Conservation (phyloP, 2,329 filamentous ascomycete genomes). For the Gaeumannomyces tritici region DNA sequence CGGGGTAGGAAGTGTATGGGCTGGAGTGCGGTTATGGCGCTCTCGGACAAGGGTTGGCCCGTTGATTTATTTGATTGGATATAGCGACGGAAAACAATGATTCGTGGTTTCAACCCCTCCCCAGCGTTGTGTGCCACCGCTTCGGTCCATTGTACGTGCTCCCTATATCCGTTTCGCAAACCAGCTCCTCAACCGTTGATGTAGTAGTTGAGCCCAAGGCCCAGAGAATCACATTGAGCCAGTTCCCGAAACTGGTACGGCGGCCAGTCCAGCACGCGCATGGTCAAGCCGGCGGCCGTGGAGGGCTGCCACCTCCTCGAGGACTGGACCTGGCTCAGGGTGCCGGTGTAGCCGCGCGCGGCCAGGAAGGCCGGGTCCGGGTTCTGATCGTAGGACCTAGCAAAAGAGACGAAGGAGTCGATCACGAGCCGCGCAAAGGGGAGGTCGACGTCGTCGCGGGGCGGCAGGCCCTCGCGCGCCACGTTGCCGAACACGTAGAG, state of each 20-base stretch:
- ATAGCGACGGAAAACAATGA: background rate
- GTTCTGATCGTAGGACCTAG: slow-evolving; percentile 40
- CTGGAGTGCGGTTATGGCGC: background rate
- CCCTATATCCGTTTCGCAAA: background rate
- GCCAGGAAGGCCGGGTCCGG: slow-evolving; percentile 31
- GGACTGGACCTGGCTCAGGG: slow-evolving; percentile 12
- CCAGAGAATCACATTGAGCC: slow-evolving; percentile 37
- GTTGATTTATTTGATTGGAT: background rate
- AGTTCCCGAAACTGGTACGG: slow-evolving; percentile 34
- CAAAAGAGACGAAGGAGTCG: slow-evolving; percentile 43
- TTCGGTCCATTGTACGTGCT: background rate
- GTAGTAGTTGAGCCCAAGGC: slow-evolving; percentile 34
- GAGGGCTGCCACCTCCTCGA: slow-evolving; percentile 26
- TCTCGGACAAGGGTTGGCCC: background rate
- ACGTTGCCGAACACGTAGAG: slow-evolving; percentile 45
- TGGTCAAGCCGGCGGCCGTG: slow-evolving; percentile 24
- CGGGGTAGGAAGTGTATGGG: background rate
- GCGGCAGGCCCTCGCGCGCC: slow-evolving; percentile 25
- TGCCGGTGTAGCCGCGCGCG: slow-evolving; percentile 28
- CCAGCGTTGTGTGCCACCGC: background rate
- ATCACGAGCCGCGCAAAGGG: slow-evolving; percentile 26
- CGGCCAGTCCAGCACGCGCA: slow-evolving; percentile 36
- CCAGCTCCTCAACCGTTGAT: slow-evolving; percentile 9
- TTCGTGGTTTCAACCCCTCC: background rate
- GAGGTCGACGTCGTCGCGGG: slow-evolving; percentile 34